A percentile compares a stretch with the other conserved stretches of the same genome.
These are phyloP conservation scores for Clarireedia hainanense DNA, from an alignment of 2,329 filamentous ascomycete species.

Conservation along the genomic window DNA sequence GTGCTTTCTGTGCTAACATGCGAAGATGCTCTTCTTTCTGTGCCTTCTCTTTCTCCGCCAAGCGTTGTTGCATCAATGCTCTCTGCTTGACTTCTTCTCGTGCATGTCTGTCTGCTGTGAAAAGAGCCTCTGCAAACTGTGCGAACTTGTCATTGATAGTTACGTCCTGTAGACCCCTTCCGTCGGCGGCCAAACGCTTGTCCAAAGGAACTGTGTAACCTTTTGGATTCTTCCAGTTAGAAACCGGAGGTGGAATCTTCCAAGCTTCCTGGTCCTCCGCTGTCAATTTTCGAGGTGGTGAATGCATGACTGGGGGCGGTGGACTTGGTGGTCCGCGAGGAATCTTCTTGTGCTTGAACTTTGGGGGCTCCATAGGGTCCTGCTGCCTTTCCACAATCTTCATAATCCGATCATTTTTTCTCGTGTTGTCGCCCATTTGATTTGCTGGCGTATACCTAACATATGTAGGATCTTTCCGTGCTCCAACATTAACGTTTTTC, in stretches of 20 bases:
- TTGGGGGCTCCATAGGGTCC: constrained; percentile 94
- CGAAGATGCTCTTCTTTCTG: constrained; percentile 91
- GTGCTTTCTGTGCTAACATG: constrained; percentile 79
- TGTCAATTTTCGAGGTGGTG: constrained; percentile 86
- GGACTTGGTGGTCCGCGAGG: constrained; percentile 86
- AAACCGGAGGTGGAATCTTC: constrained; percentile 84
- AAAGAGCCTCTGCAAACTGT: constrained; percentile 87
- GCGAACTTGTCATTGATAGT: constrained; percentile 99
- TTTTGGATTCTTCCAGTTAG: constrained; percentile 99
- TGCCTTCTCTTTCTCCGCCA: constrained; percentile 93
- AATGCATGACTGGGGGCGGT: constrained; percentile 90
- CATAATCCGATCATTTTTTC: constrained; percentile 92
- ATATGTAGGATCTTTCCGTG: constrained; percentile 78
- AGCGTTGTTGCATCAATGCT: constrained; percentile 86
- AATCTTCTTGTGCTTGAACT: constrained; percentile 99
- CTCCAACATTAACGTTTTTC: constrained; percentile 83
- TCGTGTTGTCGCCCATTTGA: constrained; percentile 83
- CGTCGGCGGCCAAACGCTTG: constrained; percentile 90
- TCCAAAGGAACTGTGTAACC: constrained; percentile 94
- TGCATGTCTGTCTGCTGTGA: constrained; percentile 89
- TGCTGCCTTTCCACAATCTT: constrained; percentile 93
- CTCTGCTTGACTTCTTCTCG: constrained; percentile 92
- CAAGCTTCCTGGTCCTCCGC: constrained; percentile 96
- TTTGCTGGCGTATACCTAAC: constrained; percentile 93
- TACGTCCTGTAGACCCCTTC: constrained; percentile 83